A percentile compares a stretch with the other conserved stretches of the same genome.
Conservation (phyloP, 305 asterid species). For the Stenogyne calaminthoides region DNA sequence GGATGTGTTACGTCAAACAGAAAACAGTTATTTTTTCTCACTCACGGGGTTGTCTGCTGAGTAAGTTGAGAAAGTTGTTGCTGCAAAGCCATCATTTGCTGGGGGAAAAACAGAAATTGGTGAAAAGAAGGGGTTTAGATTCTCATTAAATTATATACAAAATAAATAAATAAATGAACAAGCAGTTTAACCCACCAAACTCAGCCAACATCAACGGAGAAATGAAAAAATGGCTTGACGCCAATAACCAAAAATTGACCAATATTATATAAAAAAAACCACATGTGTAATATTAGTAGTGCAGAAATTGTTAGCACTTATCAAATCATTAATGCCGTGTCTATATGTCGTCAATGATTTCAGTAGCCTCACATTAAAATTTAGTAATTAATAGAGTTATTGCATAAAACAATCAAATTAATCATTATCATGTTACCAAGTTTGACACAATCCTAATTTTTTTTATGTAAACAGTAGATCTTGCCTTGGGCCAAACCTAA, state of each 20-base stretch:
- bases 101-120: constrained; percentile 32
- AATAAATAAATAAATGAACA: neutral
- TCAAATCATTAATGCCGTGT: constrained; percentile 1
- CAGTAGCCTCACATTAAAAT: neutral
- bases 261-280: constrained; percentile 9
- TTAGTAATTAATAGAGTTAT: neutral
- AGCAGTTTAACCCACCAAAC: neutral
- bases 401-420: neutral
- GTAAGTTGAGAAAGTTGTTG: constrained; percentile 55
- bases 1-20: constrained; percentile 2
- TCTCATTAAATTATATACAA: neutral
- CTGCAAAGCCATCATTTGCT: constrained; percentile 69
- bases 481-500: neutral
- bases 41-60: constrained; percentile 61
- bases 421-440: neutral
- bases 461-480: neutral
- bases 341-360: neutral
- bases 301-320: neutral
- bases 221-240: constrained; percentile 6
- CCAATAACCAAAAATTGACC: neutral
- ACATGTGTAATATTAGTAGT: neutral
- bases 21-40: constrained; percentile 27
- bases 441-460: neutral
- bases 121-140: constrained; percentile 18
- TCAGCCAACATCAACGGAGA: neutral